Percentiles rank a stretch among this genome's conserved stretches.
Evolutionary conservation across 257 asterid genomes (phyloP).

Genomic region (Lavandula angustifolia): DNA sequence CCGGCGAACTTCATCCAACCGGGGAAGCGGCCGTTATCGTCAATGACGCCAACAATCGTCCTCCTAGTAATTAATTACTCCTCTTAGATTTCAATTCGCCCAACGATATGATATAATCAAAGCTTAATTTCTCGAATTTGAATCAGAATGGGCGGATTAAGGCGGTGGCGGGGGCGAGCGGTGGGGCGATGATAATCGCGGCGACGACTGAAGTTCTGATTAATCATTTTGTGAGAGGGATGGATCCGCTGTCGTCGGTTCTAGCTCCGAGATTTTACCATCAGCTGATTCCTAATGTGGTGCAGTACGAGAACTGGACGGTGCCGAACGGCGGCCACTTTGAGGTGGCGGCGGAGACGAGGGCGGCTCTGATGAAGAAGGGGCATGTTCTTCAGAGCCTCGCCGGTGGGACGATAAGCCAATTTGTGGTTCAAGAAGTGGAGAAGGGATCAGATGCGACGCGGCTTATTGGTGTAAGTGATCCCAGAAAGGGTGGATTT

Average conservation of each 20-base stretch:
- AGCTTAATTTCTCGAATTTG: no score
- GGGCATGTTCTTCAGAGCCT: slow-evolving; percentile 54
- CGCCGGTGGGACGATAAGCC: slow-evolving; percentile 61
- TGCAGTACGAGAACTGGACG: slow-evolving; percentile 72
- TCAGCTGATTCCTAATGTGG: slow-evolving; percentile 59
- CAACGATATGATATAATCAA: no score
- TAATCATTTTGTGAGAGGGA: slow-evolving; percentile 49
- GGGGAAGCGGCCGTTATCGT: slow-evolving; percentile 71
- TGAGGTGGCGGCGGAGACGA: slow-evolving; percentile 45
- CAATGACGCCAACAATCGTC: slow-evolving; percentile 70
- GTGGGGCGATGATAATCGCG: slow-evolving; percentile 58
- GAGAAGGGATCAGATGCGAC: slow-evolving; percentile 30
- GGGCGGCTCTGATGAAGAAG: slow-evolving; percentile 42
- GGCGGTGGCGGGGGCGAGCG: slow-evolving; percentile 72
- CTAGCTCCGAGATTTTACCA: slow-evolving; percentile 67
- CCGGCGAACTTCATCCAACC: slow-evolving; percentile 63
- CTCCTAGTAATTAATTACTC: slow-evolving; percentile 42
- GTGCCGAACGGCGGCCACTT: slow-evolving; percentile 57
- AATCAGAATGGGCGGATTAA: slow-evolving; percentile 45
- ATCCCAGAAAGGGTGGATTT: slow-evolving; percentile 75
- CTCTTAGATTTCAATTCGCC: no score
- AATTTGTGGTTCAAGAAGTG: slow-evolving; percentile 54
- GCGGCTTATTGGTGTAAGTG: slow-evolving; percentile 57
- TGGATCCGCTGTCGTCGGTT: slow-evolving; percentile 69
- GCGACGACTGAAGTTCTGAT: slow-evolving; percentile 54